Conservation (phyloP, 164 flowering plant genomes). For the Nelumbo lutea region DNA sequence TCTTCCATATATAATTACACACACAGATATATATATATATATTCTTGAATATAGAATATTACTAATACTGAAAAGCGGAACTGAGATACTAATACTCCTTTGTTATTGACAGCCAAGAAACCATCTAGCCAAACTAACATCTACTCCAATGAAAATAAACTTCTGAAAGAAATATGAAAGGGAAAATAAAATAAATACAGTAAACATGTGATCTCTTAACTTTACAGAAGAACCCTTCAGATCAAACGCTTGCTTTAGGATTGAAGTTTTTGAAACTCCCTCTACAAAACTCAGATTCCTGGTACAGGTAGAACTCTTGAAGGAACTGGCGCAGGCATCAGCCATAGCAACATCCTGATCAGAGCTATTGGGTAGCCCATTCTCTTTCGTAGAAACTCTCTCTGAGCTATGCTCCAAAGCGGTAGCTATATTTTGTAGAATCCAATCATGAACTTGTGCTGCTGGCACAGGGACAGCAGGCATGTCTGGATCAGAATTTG, state of each 20-base stretch:
- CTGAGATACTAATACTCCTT: no score
- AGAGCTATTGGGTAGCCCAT: constrained; percentile 54
- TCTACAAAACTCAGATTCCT: constrained; percentile 76
- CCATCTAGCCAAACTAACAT: background rate
- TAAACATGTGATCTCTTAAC: constrained; percentile 30
- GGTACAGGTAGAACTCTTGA: constrained; percentile 38
- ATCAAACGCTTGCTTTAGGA: constrained; percentile 76
- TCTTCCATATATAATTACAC: no score
- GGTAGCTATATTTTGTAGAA: constrained; percentile 58
- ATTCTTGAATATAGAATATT: no score
- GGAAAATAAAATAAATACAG: background rate
- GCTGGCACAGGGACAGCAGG: constrained; percentile 96
- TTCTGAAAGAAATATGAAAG: background rate
- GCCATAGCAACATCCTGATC: constrained; percentile 90
- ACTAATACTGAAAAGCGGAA: no score
- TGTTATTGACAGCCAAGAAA: no score
- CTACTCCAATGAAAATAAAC: background rate
- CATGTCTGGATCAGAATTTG: constrained; percentile 99
- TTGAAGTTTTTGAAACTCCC: constrained; percentile 86
- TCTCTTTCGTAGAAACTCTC: constrained; percentile 65
- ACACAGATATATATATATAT: no score
- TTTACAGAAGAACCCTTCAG: constrained; percentile 82
- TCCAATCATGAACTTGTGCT: constrained; percentile 89
- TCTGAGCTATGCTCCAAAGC: constrained; percentile 72
- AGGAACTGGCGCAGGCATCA: constrained; percentile 61